phyloP scores from a whole-genome alignment of 83 land plant species.

The Isoetes engelmannii region DNA sequence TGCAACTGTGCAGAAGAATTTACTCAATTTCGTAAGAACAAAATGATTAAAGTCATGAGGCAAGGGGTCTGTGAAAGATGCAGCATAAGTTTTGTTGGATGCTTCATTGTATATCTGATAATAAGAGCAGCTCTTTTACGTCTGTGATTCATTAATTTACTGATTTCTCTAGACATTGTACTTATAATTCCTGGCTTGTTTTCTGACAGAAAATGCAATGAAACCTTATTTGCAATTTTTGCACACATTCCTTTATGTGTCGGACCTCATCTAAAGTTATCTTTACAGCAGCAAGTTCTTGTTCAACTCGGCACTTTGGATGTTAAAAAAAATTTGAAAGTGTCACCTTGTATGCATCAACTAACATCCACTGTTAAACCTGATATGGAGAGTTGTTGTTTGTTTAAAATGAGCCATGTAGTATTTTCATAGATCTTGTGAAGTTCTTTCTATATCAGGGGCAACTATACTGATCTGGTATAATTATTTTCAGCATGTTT shows the following conservation, averaged over 20 bases:
- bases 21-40: conserved; percentile 46
- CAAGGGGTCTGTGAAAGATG: conserved; percentile 42
- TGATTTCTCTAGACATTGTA: not conserved
- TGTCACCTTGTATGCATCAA: conserved; percentile 76
- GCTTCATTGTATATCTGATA: conserved; percentile 81
- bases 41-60: conserved; percentile 51
- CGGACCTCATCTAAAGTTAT: conserved; percentile 83
- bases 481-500: conserved; percentile 60
- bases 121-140: conserved; percentile 73
- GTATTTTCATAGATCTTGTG: not conserved
- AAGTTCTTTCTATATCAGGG: too few relatives aligned
- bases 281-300: conserved; percentile 77
- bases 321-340: conserved; percentile 77
- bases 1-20: conserved; percentile 92
- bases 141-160: conserved; percentile 13
- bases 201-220: conserved; percentile 54
- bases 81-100: conserved; percentile 85
- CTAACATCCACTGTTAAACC: conserved; percentile 76
- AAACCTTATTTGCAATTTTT: conserved; percentile 54
- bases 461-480: too few relatives aligned
- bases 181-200: not conserved
- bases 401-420: conserved; percentile 82
- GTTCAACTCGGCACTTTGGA: conserved; percentile 86
- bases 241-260: conserved; percentile 63
- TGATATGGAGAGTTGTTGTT: conserved; percentile 57